A percentile compares a stretch with the other conserved stretches of the same genome.
These are phyloP conservation scores for Gaertneriomyces sp. DNA, from an alignment of 192 early-diverging fungal genomes.

Conservation along the genomic window DNA sequence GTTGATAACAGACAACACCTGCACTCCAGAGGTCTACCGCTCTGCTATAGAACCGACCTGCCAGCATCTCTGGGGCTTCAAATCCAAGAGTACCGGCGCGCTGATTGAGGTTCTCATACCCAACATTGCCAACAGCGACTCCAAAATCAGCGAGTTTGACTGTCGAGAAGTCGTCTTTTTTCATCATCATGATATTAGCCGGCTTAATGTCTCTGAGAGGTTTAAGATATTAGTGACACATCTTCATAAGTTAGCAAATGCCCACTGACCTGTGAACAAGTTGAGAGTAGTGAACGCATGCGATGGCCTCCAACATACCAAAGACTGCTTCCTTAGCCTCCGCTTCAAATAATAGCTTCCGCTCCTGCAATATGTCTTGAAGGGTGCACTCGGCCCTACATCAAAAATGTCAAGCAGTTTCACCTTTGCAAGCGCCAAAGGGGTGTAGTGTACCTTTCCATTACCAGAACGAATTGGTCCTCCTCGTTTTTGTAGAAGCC, in stretches of 20 bases:
- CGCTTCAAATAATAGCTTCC: slow-evolving; percentile 22
- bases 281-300: slow-evolving; percentile 26
- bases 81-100: slow-evolving; percentile 29
- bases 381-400: slow-evolving; percentile 28
- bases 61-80: slow-evolving; percentile 45
- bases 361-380: slow-evolving; percentile 28
- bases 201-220: slow-evolving; percentile 36
- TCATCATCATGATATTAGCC: slow-evolving; percentile 35
- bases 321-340: slow-evolving; percentile 34
- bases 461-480: slow-evolving; percentile 30
- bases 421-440: neutral
- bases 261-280: slow-evolving; percentile 26
- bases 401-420: neutral
- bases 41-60: slow-evolving; percentile 34
- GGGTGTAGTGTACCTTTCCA: slow-evolving; percentile 19
- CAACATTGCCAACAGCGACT: slow-evolving; percentile 33
- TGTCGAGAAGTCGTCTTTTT: slow-evolving; percentile 24
- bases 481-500: slow-evolving; percentile 36
- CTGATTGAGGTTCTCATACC: slow-evolving; percentile 33
- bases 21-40: slow-evolving; percentile 40
- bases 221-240: neutral
- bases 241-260: neutral
- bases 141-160: slow-evolving; percentile 42
- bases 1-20: slow-evolving; percentile 35
- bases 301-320: slow-evolving; percentile 31